Evolutionary conservation across 2,329 filamentous ascomycete species (phyloP).

Genomic region (Talaromyces sp.): DNA sequence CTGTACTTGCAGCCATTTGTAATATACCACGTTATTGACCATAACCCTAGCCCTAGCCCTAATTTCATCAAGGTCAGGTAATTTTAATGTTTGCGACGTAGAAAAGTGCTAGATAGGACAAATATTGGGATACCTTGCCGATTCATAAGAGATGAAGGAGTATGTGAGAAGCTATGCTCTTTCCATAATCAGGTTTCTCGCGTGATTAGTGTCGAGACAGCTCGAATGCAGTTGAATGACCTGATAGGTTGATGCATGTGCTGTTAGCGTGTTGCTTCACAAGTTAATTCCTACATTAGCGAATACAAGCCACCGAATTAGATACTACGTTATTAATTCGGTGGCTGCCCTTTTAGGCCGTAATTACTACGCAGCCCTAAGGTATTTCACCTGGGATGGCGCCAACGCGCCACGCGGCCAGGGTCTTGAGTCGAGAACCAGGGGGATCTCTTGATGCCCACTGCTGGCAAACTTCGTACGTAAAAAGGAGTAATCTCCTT

Average conservation of each 20-base stretch:
- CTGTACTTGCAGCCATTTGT: neutral
- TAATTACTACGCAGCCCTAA: no score
- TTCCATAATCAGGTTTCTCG: no score
- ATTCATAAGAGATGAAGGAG: neutral
- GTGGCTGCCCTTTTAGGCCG: neutral
- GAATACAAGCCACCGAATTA: neutral
- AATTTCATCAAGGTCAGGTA: neutral
- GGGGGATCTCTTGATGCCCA: neutral
- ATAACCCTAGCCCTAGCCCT: neutral
- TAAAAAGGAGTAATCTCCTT: neutral
- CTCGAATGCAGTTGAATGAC: neutral
- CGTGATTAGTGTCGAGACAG: no score
- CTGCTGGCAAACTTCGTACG: neutral
- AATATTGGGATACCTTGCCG: neutral
- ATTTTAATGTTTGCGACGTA: no score
- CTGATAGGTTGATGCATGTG: neutral
- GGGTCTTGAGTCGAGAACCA: neutral
- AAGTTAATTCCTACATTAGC: neutral
- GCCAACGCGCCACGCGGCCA: no score
- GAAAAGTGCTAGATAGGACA: neutral
- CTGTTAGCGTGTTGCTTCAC: neutral
- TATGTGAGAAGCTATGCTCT: no score
- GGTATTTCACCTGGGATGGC: no score
- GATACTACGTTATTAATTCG: neutral
- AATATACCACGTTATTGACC: neutral